These are phyloP conservation scores for Apiospora malaysiana DNA, from an alignment of 2,329 filamentous ascomycete genomes.

Conservation along the genomic window DNA sequence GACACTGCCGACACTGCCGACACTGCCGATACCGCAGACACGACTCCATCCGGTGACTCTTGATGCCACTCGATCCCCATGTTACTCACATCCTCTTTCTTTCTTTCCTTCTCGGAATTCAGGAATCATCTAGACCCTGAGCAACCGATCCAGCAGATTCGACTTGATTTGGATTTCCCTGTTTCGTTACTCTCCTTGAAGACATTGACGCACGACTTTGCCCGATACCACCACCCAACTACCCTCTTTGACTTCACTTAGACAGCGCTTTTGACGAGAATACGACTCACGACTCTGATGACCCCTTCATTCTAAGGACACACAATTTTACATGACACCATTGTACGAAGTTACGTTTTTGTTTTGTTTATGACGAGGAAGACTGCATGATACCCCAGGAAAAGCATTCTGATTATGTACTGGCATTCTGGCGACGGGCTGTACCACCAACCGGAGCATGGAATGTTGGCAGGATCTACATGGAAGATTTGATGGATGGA, in stretches of 20 bases:
- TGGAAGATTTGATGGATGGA: neutral
- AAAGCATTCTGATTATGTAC: neutral
- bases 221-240: neutral
- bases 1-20: too few relatives aligned
- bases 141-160: neutral
- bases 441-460: neutral
- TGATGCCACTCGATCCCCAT: neutral
- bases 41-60: neutral
- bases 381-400: conserved; percentile 12
- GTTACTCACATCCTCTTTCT: neutral
- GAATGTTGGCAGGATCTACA: conserved; percentile 2
- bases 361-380: neutral
- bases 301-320: neutral
- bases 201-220: neutral
- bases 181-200: neutral
- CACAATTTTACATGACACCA: neutral
- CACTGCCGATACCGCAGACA: neutral
- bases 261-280: conserved; percentile 2
- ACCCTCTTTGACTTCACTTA: neutral
- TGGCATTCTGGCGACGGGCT: neutral
- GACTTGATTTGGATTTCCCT: neutral
- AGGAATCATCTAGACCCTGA: neutral
- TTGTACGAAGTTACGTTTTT: neutral
- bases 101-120: neutral
- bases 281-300: neutral